Evolutionary conservation across 331 rosid species (phyloP).

Genomic region (Cydonia oblonga): DNA sequence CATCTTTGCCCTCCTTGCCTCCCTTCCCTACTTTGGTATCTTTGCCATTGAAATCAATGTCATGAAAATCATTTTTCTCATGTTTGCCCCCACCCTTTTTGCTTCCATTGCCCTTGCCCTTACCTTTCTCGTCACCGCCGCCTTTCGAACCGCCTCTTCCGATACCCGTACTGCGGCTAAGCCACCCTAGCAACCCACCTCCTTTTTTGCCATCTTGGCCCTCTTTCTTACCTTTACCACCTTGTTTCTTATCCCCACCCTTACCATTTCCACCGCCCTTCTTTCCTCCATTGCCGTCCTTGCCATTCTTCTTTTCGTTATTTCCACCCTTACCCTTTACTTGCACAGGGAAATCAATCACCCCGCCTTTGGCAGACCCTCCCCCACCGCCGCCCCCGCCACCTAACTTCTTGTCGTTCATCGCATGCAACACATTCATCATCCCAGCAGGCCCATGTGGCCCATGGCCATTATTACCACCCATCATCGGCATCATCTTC

Average conservation of each 20-base stretch:
- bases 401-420: constrained; percentile 46
- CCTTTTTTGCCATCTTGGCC: constrained; percentile 11
- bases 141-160: not conserved
- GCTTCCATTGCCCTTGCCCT: constrained; percentile 17
- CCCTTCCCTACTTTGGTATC: constrained; percentile 22
- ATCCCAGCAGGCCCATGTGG: constrained; percentile 32
- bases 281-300: constrained; percentile 25
- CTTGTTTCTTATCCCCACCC: constrained; percentile 35
- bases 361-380: constrained; percentile 35
- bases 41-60: constrained; percentile 38
- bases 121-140: constrained; percentile 1
- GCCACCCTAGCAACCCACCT: constrained; percentile 46
- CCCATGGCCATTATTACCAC: constrained; percentile 2
- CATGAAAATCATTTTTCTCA: constrained; percentile 24
- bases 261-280: constrained; percentile 16
- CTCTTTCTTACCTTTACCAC: constrained; percentile 13
- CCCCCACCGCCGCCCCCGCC: constrained; percentile 20
- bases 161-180: constrained; percentile 39
- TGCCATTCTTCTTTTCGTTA: constrained; percentile 23
- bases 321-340: constrained; percentile 31
- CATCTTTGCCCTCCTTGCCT: constrained; percentile 10
- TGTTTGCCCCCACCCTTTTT: constrained; percentile 39
- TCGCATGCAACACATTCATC: constrained; percentile 32
- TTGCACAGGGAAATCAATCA: constrained; percentile 25
- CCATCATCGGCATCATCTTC: constrained; percentile 5